Evolutionary conservation across 768 basidiomycete species (phyloP), one percentile per base, ranked within the genome.

Genomic region (Tylopilus subfusipes): DNA sequence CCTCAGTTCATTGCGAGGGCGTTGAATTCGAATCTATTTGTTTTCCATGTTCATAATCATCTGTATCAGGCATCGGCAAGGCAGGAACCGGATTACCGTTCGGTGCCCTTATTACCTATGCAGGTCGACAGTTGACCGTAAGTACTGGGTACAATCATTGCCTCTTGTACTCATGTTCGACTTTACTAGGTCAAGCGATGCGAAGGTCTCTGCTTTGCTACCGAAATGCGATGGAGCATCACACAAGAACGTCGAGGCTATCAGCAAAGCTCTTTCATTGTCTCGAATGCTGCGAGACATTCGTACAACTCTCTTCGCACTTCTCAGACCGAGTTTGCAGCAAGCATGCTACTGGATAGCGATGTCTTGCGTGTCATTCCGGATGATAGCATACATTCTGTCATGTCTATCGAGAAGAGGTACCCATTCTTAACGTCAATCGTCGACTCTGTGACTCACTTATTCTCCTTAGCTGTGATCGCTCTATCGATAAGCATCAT

Each of bases 151-250:
- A 5, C 30, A 9, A 4, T 33, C 36, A 5, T 48, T n/a, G 1
- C 11, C 13, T 38, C 19, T 38, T 31, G 18, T 39, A 14, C 2
- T 39, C 36, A 36, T 45, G 31, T 44, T 33, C 22, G 30, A 33
- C 14, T 48, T n/a, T 33, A 16, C 29, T 30, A 68, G 67, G 61
- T 63, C 21, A 63, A 60, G 29, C 58, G 45, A 2, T 68, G 68
- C 52, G 68, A 70, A 43, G 60, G 70, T 33, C 66, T 68, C 40
- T 70, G 66, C 43, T 70, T 68, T 18, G 68, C 68, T 1, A 50
- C 27, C 5, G 44, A 51, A 40, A 65, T 68, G 66, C 57, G 66
- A 50, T 68, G 67, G 68, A 51, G 21, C 5, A 43, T 68, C 14
- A 29, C 36, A 5, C 34, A 49, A 38, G 52, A 42, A n/a, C 47